Evolutionary conservation across 2,329 filamentous ascomycete genomes (phyloP), one percentile per base, ranked within the genome.

Genomic region (Cytospora paraplurivora): DNA sequence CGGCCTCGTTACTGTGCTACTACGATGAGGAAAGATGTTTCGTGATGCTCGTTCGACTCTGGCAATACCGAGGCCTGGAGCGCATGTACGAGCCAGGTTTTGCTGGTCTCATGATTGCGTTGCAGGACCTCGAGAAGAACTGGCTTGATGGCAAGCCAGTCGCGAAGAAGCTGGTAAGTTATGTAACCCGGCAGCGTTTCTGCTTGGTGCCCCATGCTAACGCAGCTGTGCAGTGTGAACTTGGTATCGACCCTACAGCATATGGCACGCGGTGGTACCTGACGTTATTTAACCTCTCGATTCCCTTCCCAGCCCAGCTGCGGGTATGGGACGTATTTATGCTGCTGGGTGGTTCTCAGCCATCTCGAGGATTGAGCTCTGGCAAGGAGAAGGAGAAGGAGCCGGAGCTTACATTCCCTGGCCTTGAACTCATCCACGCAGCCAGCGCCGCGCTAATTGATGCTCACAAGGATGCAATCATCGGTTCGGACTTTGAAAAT

Each of bases 311-410:
- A 0, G 93, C 94, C 4, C 95, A 98, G 76, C 87, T 99, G 41
- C 90, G 95, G 56, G 90, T 99, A 17, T 99, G 95, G 95, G 95
- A 99, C 73, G 91, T 97, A 1, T 98, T 98, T 77, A 92, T 99
- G 85, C 86, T 99, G 15, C 85, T 98, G 13, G 95, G 94, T 54
- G 92, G 94, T 69, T 82, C 84, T 11, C 81, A 87, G n/a, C 79
- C 82, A 51, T n/a, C 33, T 12, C 33, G 33, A 19, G 56, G 41
- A 12, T 17, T 49, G 10, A 38, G 38, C 59, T 21, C 13, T 32
- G 56, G 33, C 11, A 67, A 65, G 27, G 58, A 59, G 27, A 67
- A 65, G 27, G 58, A 59, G 27, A 59, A 63, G 19, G 63, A 54
- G 12, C 56, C 17, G 15, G 62, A 63, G 34, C 7, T 51, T n/a